These are phyloP conservation scores for Sicyos edulis DNA, from an alignment of 306 rosid genomes.

Conservation along the genomic window DNA sequence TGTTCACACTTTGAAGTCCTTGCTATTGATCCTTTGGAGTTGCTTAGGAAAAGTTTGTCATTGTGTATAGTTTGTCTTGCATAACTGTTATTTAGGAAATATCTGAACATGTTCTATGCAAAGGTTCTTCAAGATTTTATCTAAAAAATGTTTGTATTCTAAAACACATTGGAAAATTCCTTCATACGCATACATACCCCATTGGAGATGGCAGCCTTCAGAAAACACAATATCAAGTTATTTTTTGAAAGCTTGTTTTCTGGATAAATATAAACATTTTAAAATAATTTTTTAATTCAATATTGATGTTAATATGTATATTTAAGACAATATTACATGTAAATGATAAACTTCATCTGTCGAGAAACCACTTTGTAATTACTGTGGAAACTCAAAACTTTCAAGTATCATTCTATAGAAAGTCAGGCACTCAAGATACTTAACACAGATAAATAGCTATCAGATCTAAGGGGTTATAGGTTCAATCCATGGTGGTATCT, in stretches of 20 bases:
- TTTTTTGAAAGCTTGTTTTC: background rate
- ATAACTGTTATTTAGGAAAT: too few relatives aligned
- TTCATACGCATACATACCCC: background rate
- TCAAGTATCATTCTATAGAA: background rate
- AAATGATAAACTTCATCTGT: too few relatives aligned
- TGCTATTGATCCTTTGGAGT: too few relatives aligned
- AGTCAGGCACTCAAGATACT: background rate
- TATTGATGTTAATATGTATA: background rate
- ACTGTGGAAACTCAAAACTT: slow-evolving; percentile 2
- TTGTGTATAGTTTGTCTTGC: too few relatives aligned
- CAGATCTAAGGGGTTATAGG: too few relatives aligned
- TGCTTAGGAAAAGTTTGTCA: too few relatives aligned
- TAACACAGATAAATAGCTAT: too few relatives aligned
- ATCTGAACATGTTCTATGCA: too few relatives aligned
- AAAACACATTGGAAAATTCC: background rate
- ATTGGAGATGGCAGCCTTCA: background rate
- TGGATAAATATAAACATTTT: background rate
- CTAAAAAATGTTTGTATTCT: background rate
- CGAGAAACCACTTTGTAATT: background rate
- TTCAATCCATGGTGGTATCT: too few relatives aligned
- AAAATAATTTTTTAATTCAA: background rate
- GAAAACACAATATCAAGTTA: background rate
- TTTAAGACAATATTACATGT: too few relatives aligned
- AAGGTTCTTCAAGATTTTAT: too few relatives aligned
- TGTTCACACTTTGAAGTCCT: too few relatives aligned